Evolutionary conservation across 148 eudicot genomes (phyloP), one percentile per base, ranked within the genome.

Genomic region (Polygonum maritimum): DNA sequence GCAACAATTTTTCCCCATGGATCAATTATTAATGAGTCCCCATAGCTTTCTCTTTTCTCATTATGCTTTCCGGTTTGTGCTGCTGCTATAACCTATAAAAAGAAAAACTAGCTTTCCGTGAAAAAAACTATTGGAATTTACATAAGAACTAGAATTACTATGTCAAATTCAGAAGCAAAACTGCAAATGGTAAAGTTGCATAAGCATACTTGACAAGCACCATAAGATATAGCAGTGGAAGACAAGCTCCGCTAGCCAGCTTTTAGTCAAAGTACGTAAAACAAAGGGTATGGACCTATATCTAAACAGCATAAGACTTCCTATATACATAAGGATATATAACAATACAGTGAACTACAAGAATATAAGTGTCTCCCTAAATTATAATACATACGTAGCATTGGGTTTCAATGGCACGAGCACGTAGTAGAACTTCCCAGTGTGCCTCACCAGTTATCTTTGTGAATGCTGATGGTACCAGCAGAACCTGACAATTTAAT

Each of bases 51-150:
- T 78, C 98, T 91, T 82, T 85, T 89, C 3, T 90, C 93, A 80
- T 83, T 92, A 76, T 94, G 96, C 79, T 88, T 90, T 54, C 98
- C 98, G 81, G 93, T 89, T 87, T 94, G 98, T 63, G 98, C 96
- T 69, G 98, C 97, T 80, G 98, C 98, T 74, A 94, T 94, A 69
- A 94, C 94, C 98, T 93, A 87, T 48, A 78, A 52, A 41, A 11
- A 62, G 38, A 54, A 48, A 48, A 55, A 76, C 58, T 77, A 62
- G 74, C 45, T 73, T 57, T 13, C 44, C 38, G 4, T 67, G 16
- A 33, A 31, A 63, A 15, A 33, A 13, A 3, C 31, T 38, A 63
- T 63, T 63, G 40, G 33, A 63, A 63, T 31, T 26, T 63, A 63
- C 11, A 31, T 63, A 63, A 26, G 35, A 31, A 33, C 39, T 13